These are phyloP conservation scores for Hemileccinum impolitum DNA, from an alignment of 768 basidiomycete genomes.

Conservation along the genomic window DNA sequence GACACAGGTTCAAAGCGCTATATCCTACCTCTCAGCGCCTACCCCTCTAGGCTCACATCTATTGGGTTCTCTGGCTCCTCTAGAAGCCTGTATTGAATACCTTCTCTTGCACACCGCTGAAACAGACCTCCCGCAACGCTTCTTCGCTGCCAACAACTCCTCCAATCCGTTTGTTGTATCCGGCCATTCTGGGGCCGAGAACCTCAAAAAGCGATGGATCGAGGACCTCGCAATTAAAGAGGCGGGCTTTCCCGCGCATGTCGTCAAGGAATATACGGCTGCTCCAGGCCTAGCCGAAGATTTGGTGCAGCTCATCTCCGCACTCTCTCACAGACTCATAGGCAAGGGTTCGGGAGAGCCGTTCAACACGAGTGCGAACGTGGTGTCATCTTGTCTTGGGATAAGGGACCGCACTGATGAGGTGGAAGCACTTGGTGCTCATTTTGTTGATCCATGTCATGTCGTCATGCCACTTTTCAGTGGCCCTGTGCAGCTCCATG, in stretches of 20 bases:
- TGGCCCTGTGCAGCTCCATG: conserved; percentile 62
- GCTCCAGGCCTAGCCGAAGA: conserved; percentile 39
- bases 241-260: conserved; percentile 75
- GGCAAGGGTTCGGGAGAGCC: conserved; percentile 37
- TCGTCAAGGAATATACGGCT: conserved; percentile 54
- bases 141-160: conserved; percentile 61
- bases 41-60: conserved; percentile 62
- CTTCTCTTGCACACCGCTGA: conserved; percentile 82
- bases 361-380: conserved; percentile 34
- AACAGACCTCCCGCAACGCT: conserved; percentile 77
- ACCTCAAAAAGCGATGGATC: conserved; percentile 73
- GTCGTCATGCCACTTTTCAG: conserved; percentile 62
- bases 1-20: conserved; percentile 48
- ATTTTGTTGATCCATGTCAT: conserved; percentile 43
- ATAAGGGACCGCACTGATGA: conserved; percentile 35
- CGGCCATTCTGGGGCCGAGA: conserved; percentile 56
- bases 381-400: conserved; percentile 11
- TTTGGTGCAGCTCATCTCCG: conserved; percentile 53
- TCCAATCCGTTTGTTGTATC: conserved; percentile 69
- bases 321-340: conserved; percentile 52
- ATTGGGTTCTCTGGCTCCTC: conserved; percentile 51
- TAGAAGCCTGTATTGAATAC: conserved; percentile 83
- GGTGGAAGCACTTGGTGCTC: conserved; percentile 55
- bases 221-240: conserved; percentile 78
- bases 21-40: conserved; percentile 53